Evolutionary conservation across 768 basidiomycete species (phyloP).

Genomic region (Stropharia rugosoannulata): DNA sequence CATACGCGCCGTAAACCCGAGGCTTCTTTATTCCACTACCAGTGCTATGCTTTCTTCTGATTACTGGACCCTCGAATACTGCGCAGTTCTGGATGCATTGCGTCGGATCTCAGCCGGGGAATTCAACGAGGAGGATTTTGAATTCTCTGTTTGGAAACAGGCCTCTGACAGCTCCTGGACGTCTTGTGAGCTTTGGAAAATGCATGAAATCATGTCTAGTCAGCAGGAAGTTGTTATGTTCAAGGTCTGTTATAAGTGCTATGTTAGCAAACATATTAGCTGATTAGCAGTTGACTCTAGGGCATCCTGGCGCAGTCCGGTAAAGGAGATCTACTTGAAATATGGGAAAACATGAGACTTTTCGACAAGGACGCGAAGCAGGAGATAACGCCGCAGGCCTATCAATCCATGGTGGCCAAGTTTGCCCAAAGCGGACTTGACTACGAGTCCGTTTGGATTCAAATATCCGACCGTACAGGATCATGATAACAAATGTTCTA

Average conservation of each 20-base stretch:
- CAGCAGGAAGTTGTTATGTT: constrained; percentile 27
- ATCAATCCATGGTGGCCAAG: constrained; percentile 23
- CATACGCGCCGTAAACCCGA: constrained; percentile 25
- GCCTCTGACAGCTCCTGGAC: constrained; percentile 22
- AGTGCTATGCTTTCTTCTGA: constrained; percentile 28
- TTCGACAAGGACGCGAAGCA: constrained; percentile 8
- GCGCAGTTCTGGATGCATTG: constrained; percentile 28
- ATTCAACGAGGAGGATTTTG: constrained; percentile 25
- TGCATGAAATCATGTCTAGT: constrained; percentile 27
- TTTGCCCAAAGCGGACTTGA: constrained; percentile 28
- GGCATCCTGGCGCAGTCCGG: constrained; percentile 24
- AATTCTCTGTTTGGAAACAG: constrained; percentile 30
- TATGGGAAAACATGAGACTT: constrained; percentile 23
- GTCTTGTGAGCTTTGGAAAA: constrained; percentile 28
- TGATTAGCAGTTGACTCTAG: constrained; percentile 8
- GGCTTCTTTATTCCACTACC: constrained; percentile 25
- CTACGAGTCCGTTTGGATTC: constrained; percentile 28
- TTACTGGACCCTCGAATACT: constrained; percentile 30
- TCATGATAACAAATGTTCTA: neutral
- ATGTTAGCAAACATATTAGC: neutral
- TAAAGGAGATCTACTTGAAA: constrained; percentile 20
- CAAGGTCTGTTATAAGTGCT: constrained; percentile 18
- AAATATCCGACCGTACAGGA: constrained; percentile 16
- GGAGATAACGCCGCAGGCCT: constrained; percentile 17
- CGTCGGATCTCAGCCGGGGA: constrained; percentile 19